Evolutionary conservation across 441 rosid genomes (phyloP).

Genomic region (Kokia cookei): DNA sequence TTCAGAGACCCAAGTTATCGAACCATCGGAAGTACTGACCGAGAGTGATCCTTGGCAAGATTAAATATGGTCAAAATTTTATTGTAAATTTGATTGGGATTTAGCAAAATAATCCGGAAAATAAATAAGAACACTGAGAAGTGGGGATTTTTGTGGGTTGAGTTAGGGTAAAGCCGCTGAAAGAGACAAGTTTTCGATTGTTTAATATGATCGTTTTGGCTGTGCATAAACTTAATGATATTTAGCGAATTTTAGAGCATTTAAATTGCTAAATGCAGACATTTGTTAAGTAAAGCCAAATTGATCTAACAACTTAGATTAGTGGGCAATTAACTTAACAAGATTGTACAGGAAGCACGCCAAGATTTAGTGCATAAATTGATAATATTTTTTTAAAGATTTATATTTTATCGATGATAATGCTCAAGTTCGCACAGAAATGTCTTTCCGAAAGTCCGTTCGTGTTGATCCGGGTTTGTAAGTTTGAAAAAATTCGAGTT

Average conservation of each 20-base stretch:
- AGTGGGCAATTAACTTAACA: too few species aligned
- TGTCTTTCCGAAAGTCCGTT: too few species aligned
- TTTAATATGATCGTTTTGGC: neutral
- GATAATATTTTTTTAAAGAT: too few species aligned
- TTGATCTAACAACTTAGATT: too few species aligned
- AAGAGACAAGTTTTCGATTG: neutral
- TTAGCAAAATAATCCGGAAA: neutral
- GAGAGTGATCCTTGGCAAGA: constrained; percentile 93
- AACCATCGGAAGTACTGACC: constrained; percentile 86
- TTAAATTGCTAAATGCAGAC: neutral
- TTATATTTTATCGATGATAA: too few species aligned
- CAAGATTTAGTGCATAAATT: too few species aligned
- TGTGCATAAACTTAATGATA: neutral
- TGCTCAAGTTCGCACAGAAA: too few species aligned
- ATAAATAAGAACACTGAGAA: too few species aligned
- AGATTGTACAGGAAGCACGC: too few species aligned
- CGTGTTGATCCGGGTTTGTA: too few species aligned
- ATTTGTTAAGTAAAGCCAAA: neutral
- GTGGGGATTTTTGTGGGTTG: neutral
- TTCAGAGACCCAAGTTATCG: constrained; percentile 59
- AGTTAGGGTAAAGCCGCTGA: neutral
- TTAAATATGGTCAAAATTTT: constrained; percentile 12
- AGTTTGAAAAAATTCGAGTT: too few species aligned
- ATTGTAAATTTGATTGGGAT: neutral
- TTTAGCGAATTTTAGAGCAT: neutral